These are phyloP conservation scores for Eucalyptus lansdowneana DNA, from an alignment of 345 rosid genomes.

Conservation along the genomic window DNA sequence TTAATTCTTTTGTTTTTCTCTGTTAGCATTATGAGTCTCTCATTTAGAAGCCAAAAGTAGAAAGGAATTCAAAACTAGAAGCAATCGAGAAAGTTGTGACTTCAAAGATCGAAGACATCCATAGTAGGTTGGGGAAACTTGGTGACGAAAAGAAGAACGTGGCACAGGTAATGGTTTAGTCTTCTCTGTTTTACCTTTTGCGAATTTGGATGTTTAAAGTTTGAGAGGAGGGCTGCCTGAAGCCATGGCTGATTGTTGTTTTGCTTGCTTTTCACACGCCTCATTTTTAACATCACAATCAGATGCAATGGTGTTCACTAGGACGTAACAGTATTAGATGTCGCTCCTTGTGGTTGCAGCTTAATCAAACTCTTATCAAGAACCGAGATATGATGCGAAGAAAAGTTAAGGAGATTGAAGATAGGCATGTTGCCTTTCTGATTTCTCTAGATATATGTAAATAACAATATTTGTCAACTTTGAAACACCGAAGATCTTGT, in stretches of 20 bases:
- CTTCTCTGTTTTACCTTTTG: no score
- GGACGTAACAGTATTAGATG: no score
- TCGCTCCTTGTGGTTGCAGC: no score
- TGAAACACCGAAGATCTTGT: neutral
- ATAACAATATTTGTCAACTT: neutral
- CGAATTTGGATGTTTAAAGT: no score
- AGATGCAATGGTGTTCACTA: no score
- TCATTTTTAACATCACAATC: no score
- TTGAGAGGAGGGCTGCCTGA: no score
- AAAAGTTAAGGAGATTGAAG: no score
- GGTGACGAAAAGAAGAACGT: slow-evolving; percentile 46
- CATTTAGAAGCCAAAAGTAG: slow-evolving; percentile 63
- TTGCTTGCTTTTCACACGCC: no score
- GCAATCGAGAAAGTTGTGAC: slow-evolving; percentile 58
- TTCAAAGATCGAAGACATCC: slow-evolving; percentile 48
- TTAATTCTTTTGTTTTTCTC: neutral
- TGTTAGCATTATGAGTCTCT: slow-evolving; percentile 72
- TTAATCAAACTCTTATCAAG: no score
- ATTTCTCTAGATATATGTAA: neutral
- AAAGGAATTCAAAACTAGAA: slow-evolving; percentile 45
- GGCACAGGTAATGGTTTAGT: slow-evolving; percentile 30
- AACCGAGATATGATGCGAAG: no score
- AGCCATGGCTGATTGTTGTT: no score
- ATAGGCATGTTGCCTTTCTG: rapidly evolving
- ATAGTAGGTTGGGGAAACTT: slow-evolving; percentile 39